These are phyloP conservation scores for Hyaloscypha hepaticicola DNA, from an alignment of 495 filamentous ascomycete genomes.

Conservation along the genomic window DNA sequence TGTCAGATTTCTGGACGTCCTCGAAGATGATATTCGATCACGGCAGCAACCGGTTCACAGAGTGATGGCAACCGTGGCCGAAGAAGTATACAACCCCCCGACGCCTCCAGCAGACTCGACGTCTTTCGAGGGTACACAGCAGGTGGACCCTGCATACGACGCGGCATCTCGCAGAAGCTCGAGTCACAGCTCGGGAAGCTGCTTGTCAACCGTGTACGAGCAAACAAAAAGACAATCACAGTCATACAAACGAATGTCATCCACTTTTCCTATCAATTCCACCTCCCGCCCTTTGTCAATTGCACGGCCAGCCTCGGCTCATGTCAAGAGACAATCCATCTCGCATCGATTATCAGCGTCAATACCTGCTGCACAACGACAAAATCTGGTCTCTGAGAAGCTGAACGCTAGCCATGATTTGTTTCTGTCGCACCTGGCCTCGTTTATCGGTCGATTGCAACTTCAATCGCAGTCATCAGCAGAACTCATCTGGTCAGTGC, in stretches of 20 bases:
- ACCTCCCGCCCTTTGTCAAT: slow-evolving; percentile 24
- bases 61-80: slow-evolving; percentile 60
- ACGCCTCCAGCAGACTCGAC: slow-evolving; percentile 69
- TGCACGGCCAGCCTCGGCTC: slow-evolving; percentile 20
- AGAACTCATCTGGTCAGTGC: slow-evolving; percentile 67
- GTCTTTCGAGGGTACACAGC: slow-evolving; percentile 37
- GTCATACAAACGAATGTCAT: slow-evolving; percentile 31
- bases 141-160: slow-evolving; percentile 39
- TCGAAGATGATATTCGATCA: slow-evolving; percentile 64
- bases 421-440: slow-evolving; percentile 84
- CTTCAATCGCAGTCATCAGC: slow-evolving; percentile 85
- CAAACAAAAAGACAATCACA: slow-evolving; percentile 31
- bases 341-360: slow-evolving; percentile 52
- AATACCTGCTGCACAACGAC: slow-evolving; percentile 37
- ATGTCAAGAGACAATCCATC: slow-evolving; percentile 45
- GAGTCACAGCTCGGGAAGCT: slow-evolving; percentile 29
- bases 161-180: slow-evolving; percentile 30
- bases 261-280: slow-evolving; percentile 20
- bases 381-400: slow-evolving; percentile 56
- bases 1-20: slow-evolving; percentile 88
- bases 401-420: slow-evolving; percentile 76
- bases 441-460: slow-evolving; percentile 87
- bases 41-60: slow-evolving; percentile 49
- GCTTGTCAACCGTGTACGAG: slow-evolving; percentile 24
- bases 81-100: slow-evolving; percentile 62